Evolutionary conservation across 306 rosid genomes (phyloP), one percentile per base, ranked within the genome.

Genomic region (Pueraria montana): DNA sequence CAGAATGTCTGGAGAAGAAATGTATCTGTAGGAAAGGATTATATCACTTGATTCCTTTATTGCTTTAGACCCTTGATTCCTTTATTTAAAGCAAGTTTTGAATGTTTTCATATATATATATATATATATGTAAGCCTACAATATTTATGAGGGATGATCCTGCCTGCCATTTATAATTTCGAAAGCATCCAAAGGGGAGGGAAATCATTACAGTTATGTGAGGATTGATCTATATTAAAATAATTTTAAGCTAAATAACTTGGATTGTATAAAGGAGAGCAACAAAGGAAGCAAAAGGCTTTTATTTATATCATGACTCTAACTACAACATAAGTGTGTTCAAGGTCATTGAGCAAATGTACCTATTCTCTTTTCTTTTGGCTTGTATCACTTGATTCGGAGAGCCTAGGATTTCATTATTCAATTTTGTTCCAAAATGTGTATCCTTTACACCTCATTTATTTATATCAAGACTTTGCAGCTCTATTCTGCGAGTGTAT

Each of bases 401-500:
- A 38, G 52, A 36, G 42, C 48, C 59, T 43, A 45, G n/a, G 20
- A 45, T 67, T 82, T 82, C 48, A 12, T n/a, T 18, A 74, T 53
- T 64, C 71, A 53, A 8, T 52, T n/a, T 65, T 52, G 20, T 17
- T 46, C 58, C 13, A 43, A n/a, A 17, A 40, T 12, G 71, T 59
- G 64, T 76, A 38, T 17, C 62, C 38, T 30, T 66, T 72, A n/a
- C 11, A 36, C 12, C 8, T 11, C 67, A n/a, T 77, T 52, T 11
- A 43, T 56, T 50, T 21, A 53, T n/a, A 8, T 53, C 12, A 52
- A n/a, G 23, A n/a, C 23, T 52, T 17, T 52, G 59, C 24, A 17
- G 23, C 10, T 52, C 61, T 53, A 53, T 53, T 18, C 26, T 16
- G 13, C 2, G 61, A 56, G 63, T 56, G 21, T 21, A 21, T 49